phyloP scores from a whole-genome alignment of 1,139 yeast genomes.

The Pichia sp. region DNA sequence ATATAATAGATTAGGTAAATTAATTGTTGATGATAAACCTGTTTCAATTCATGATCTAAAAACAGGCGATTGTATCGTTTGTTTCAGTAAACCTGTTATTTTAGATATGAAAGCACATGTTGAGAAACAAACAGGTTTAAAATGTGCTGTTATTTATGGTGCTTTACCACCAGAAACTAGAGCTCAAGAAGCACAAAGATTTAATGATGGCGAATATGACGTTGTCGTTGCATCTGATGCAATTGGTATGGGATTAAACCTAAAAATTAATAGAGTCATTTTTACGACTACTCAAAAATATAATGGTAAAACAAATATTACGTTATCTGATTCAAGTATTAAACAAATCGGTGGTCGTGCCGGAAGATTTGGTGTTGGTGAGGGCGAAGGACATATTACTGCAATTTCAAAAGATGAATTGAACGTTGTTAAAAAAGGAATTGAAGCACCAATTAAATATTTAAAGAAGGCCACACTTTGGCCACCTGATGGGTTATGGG shows the following conservation, averaged over 20 bases:
- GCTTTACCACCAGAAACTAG: slow-evolving; percentile 95
- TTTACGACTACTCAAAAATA: slow-evolving; percentile 65
- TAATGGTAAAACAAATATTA: slow-evolving; percentile 50
- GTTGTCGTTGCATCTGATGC: slow-evolving; percentile 93
- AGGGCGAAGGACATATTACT: slow-evolving; percentile 52
- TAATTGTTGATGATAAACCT: slow-evolving; percentile 46
- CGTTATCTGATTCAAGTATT: slow-evolving; percentile 56
- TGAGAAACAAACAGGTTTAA: slow-evolving; percentile 52
- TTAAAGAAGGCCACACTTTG: slow-evolving; percentile 55
- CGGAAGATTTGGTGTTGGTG: slow-evolving; percentile 54
- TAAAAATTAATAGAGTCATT: slow-evolving; percentile 73
- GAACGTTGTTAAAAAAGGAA: slow-evolving; percentile 36
- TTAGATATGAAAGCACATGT: slow-evolving; percentile 58
- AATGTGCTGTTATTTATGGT: slow-evolving; percentile 90
- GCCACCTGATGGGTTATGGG: slow-evolving; percentile 67
- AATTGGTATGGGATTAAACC: slow-evolving; percentile 92
- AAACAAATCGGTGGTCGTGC: slow-evolving; percentile 98
- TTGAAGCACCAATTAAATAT: slow-evolving; percentile 42
- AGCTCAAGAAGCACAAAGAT: slow-evolving; percentile 71
- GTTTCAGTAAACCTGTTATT: slow-evolving; percentile 71
- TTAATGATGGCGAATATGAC: slow-evolving; percentile 71
- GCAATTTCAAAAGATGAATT: slow-evolving; percentile 44
- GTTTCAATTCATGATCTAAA: slow-evolving; percentile 35
- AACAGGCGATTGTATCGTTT: slow-evolving; percentile 85
- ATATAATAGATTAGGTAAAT: slow-evolving; percentile 70